These are phyloP conservation scores for Heterobasidion parviporum DNA, from an alignment of 1,284 basidiomycete genomes.

Conservation along the genomic window DNA sequence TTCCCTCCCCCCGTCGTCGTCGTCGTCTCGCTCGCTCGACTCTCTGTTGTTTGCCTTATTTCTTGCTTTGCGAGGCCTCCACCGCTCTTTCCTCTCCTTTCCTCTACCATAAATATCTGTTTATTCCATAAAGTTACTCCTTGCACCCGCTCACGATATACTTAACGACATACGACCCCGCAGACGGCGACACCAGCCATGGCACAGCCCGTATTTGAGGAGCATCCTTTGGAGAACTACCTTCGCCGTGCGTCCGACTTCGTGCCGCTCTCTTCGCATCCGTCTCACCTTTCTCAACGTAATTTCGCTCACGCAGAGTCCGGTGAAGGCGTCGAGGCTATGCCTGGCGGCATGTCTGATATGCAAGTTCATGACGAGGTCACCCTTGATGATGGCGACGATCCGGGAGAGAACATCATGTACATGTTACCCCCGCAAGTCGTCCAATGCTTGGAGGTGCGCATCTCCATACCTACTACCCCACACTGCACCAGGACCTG, in stretches of 20 bases:
- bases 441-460: constrained; percentile 28
- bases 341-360: constrained; percentile 27
- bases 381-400: constrained; percentile 23
- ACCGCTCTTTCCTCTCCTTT: not conserved
- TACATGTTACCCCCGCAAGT: constrained; percentile 30
- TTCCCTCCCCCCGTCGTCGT: not conserved
- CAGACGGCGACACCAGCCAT: constrained; percentile 26
- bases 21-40: not conserved
- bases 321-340: constrained; percentile 39
- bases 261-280: constrained; percentile 2
- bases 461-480: constrained; percentile 1
- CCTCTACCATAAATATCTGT: not conserved
- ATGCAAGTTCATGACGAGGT: constrained; percentile 15
- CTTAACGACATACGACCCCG: not conserved
- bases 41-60: not conserved
- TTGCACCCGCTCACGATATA: not conserved
- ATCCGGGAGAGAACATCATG: constrained; percentile 14
- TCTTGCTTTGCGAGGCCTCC: not conserved
- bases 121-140: not conserved
- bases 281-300: not conserved
- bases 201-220: constrained; percentile 72
- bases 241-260: constrained; percentile 44
- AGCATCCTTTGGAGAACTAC: constrained; percentile 70
- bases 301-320: constrained; percentile 31
- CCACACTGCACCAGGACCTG: not conserved